Percentiles rank a stretch among this genome's conserved stretches.
Evolutionary conservation across 1,284 basidiomycete genomes (phyloP).

Genomic region (Stygiomarasmius scandens): DNA sequence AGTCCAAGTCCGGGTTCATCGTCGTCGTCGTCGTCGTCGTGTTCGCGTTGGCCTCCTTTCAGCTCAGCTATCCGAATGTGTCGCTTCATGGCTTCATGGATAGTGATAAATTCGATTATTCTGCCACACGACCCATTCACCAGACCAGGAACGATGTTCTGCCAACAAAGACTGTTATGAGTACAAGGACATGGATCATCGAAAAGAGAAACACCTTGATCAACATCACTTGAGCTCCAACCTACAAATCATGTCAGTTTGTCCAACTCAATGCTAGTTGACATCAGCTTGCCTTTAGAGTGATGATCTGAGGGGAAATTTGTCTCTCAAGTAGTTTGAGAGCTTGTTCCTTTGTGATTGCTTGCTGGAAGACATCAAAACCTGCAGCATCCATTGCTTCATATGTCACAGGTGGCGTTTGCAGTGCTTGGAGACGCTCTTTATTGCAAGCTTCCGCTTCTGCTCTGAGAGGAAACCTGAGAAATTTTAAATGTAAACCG

Average conservation of each 20-base stretch:
- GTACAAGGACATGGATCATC: neutral
- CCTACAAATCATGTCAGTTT: conserved; percentile 34
- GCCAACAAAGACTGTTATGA: neutral
- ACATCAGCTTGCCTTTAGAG: conserved; percentile 33
- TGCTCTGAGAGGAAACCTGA: conserved; percentile 75
- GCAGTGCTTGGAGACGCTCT: conserved; percentile 57
- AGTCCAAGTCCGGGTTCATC: neutral
- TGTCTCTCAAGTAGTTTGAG: conserved; percentile 37
- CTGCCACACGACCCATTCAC: conserved; percentile 86
- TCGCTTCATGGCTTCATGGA: conserved; percentile 29
- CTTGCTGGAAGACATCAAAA: conserved; percentile 31
- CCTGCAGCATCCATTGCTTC: conserved; percentile 34
- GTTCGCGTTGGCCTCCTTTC: conserved; percentile 12
- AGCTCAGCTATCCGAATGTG: conserved; percentile 27
- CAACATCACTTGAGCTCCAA: conserved; percentile 75
- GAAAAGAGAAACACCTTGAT: conserved; percentile 47
- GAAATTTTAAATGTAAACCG: conserved; percentile 34
- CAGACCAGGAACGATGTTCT: conserved; percentile 75
- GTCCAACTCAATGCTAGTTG: neutral
- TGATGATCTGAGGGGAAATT: conserved; percentile 33
- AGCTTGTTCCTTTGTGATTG: conserved; percentile 19
- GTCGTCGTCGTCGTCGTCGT: conserved; percentile 15
- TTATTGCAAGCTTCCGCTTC: conserved; percentile 84
- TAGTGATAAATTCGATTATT: conserved; percentile 61
- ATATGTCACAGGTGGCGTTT: conserved; percentile 38